Evolutionary conservation across 345 rosid genomes (phyloP), one percentile per base, ranked within the genome.

Genomic region (Citrus hindsii): DNA sequence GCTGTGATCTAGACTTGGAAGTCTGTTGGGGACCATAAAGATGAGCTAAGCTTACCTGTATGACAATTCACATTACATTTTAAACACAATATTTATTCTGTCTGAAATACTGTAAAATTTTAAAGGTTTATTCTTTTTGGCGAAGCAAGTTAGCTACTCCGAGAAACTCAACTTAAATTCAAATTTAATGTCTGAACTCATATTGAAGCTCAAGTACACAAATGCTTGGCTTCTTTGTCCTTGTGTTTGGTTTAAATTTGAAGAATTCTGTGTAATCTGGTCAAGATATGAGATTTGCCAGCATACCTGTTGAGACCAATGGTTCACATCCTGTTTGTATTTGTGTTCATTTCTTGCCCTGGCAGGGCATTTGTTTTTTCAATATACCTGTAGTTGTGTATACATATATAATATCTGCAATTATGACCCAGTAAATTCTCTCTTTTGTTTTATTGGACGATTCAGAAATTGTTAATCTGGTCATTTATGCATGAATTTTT

Each of bases 401-500:
- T 19, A 7, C 32, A 6, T 51, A 2, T 21, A 18, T 13, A n/a
- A 48, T 14, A 12, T 66, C 71, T 32, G 22, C 65, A 30, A 42
- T 46, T 64, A 64, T 30, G 58, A 13, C 35, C 28, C 22, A 32
- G 16, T 33, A 32, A 38, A 33, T 8, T 19, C 53, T 46, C 51
- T 18, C 35, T 12, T 48, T 13, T n/a, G 27, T 25, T 55, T 40
- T 55, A 2, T 22, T 72, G 12, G 37, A 65, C 40, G 33, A 60
- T 72, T 14, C 9, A 32, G 48, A 56, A 16, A 53, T 42, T 69
- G 68, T 77, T 82, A 24, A 56, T 64, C 69, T 42, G 62, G 35
- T 53, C n/a, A 12, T 51, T 72, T 61, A 22, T 76, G 5, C 37
- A 37, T 21, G 68, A 38, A 71, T 32, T 12, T 6, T 70, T 61